Base-by-base conservation (phyloP, 176 grass and related monocot genomes). In the Microstegium vimineum region DNA sequence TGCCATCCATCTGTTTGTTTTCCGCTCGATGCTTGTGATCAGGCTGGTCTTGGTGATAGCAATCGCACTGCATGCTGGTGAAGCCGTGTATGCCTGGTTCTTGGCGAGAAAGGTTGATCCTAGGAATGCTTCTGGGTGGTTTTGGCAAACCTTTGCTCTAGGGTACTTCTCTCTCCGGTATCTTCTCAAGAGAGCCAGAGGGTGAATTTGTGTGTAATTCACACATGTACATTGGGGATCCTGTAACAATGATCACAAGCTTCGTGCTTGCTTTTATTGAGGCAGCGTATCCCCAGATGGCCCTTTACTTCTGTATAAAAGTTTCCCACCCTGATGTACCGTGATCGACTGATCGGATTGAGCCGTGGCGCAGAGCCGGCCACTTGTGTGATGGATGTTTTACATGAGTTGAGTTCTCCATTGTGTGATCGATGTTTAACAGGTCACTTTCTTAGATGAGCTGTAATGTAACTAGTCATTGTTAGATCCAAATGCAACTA, bases 21-120 rank as follows among this genome's bases (percentile, higher is more conserved):
- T 95, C 32, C 87, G 80, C 8, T 92, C 87, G 1, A 5, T 90
- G 35, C 71, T 85, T 47, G 67, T 73, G 14, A 73, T 83, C 14
- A 90, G 85, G 16, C 69, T 98, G 23, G 81, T 98, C 56, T 86
- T 88, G 60, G 37, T 66, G 5, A n/a, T 14, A 25, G 35, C 90
- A 4, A 23, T 59, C 27, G 82, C 80, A 47, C 4, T 62, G 7
- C 93, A 99, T 80, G 9, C 78, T 40, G 82, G 80, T 0, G 96
- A 99, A 89, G 89, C 47, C 3, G 0, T 87, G 4, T 99, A 93
- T 47, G 93, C 96, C 10, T 93, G 89, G 87, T 87, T 87, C 76
- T 66, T 99, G 85, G 86, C 96, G 0, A 95, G 60, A 52, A 95
- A 69, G 80, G 73, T 92, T 14, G 96, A 95, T 52, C 96, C 93